phyloP scores from a whole-genome alignment of 2,329 filamentous ascomycete genomes.

The Microcyclosporella mali region DNA sequence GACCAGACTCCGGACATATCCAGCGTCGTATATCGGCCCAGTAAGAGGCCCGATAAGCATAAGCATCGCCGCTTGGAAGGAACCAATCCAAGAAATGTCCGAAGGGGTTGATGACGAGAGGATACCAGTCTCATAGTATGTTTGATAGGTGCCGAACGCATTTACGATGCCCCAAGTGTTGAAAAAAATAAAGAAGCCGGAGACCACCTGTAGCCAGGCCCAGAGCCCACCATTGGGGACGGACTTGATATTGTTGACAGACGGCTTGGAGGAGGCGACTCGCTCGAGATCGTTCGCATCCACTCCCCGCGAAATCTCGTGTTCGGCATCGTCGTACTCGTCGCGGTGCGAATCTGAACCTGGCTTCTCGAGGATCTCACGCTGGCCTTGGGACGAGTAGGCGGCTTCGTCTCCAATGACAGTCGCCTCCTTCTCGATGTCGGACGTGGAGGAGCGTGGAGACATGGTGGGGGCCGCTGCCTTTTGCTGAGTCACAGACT shows the following conservation, averaged over 20 bases:
- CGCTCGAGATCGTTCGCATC: conserved; percentile 15
- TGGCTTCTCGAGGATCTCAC: no score
- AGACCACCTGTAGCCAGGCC: conserved; percentile 46
- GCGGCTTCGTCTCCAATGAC: no score
- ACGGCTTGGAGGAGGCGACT: conserved; percentile 27
- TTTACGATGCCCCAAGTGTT: conserved; percentile 39
- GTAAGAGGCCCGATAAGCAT: conserved; percentile 41
- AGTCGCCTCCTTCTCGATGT: no score
- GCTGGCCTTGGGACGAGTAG: no score
- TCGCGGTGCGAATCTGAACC: conserved; percentile 2
- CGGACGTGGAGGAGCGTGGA: no score
- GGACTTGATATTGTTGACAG: conserved; percentile 37
- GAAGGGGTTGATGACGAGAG: conserved; percentile 36
- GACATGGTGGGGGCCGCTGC: no score
- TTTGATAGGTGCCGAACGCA: conserved; percentile 42
- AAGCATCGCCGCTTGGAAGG: conserved; percentile 44
- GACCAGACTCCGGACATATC: conserved; percentile 42
- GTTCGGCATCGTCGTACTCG: neutral
- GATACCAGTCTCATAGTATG: conserved; percentile 42
- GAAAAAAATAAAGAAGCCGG: conserved; percentile 44
- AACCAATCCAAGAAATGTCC: conserved; percentile 46
- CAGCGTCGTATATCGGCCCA: conserved; percentile 45
- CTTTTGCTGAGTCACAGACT: no score
- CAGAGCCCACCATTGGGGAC: conserved; percentile 43
- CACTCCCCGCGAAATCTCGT: no score